Conservation (phyloP, 352 stramenopile genomes). For the Globisporangium viniferum region DNA sequence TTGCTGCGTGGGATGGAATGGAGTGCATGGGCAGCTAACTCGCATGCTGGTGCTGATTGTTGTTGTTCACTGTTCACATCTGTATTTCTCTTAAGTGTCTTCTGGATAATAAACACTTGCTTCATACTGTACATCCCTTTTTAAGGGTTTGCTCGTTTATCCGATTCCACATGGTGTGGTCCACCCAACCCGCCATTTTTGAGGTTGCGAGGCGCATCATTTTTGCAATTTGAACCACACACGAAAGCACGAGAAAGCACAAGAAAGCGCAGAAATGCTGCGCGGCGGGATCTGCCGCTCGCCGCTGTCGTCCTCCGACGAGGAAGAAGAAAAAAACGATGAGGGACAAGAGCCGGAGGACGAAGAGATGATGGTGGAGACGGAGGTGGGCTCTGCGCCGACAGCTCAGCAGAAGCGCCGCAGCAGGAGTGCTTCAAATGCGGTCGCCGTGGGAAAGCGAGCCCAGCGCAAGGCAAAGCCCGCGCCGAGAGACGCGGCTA, state of each 20-base stretch:
- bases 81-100: neutral
- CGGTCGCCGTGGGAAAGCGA: neutral
- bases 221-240: slow-evolving; percentile 7
- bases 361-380: neutral
- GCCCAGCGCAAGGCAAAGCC: slow-evolving; percentile 11
- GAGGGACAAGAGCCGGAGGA: neutral
- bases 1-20: neutral
- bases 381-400: neutral
- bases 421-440: neutral
- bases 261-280: slow-evolving; percentile 15
- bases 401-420: slow-evolving; percentile 2
- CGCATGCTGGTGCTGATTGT: too few relatives aligned
- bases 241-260: neutral
- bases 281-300: slow-evolving; percentile 41
- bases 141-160: neutral
- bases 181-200: neutral
- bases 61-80: too few relatives aligned
- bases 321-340: slow-evolving; percentile 11
- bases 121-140: neutral
- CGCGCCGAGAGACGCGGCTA: neutral
- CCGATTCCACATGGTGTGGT: neutral
- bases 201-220: neutral
- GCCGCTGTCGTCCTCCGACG: slow-evolving; percentile 47
- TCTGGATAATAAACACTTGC: neutral
- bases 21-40: neutral